Conservation (phyloP, 441 rosid species). For the Pelargonium myrrhifolium region DNA sequence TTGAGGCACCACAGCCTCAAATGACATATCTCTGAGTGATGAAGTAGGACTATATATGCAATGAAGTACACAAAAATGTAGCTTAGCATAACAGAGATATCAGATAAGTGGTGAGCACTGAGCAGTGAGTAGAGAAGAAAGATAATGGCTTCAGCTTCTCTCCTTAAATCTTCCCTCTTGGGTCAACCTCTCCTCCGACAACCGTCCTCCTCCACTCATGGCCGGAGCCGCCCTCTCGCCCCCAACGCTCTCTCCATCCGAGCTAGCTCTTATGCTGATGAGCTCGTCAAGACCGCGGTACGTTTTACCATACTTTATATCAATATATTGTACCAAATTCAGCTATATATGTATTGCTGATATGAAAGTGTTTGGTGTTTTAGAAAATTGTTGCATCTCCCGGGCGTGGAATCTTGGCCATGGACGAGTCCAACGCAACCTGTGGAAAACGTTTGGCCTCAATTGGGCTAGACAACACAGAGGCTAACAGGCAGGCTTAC, state of each 20-base stretch:
- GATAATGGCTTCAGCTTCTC: no score
- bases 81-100: no score
- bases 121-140: no score
- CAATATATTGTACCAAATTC: not conserved
- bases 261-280: conserved; percentile 78
- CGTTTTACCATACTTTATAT: conserved; percentile 14
- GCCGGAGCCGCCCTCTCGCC: conserved; percentile 35
- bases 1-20: no score
- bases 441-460: conserved; percentile 93
- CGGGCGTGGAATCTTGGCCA: conserved; percentile 89
- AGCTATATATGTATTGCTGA: no score
- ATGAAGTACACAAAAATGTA: no score
- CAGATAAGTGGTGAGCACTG: no score
- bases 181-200: conserved; percentile 33
- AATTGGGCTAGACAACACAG: conserved; percentile 80
- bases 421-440: conserved; percentile 97
- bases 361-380: no score
- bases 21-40: no score
- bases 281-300: conserved; percentile 90
- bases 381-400: conserved; percentile 76
- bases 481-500: conserved; percentile 78
- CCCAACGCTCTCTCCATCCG: conserved; percentile 43
- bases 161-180: no score
- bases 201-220: conserved; percentile 31
- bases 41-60: no score